A percentile compares a stretch with the other conserved stretches of the same genome.
Evolutionary conservation across 257 asterid species (phyloP).

Genomic region (Cordia subcordata): DNA sequence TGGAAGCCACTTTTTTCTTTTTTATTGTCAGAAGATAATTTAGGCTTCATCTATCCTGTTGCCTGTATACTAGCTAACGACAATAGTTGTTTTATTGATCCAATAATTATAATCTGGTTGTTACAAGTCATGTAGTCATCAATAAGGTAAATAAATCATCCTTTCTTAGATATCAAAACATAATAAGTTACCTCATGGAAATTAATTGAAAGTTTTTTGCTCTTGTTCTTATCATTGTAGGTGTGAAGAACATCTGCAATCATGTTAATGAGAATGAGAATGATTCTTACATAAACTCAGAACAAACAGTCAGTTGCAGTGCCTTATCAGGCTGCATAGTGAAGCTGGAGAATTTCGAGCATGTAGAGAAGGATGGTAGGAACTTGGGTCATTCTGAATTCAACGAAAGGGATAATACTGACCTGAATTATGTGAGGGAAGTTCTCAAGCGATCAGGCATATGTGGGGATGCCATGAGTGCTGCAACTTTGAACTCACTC

Average conservation of each 20-base stretch:
- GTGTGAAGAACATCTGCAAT: slow-evolving; percentile 18
- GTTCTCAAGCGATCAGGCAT: slow-evolving; percentile 64
- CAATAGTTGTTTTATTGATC: too few relatives aligned
- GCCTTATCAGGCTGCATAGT: background rate
- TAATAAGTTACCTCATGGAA: background rate
- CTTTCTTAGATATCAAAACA: background rate
- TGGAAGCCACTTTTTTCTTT: too few relatives aligned
- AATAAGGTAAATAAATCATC: too few relatives aligned
- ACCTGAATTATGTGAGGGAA: slow-evolving; percentile 44
- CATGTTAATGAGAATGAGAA: slow-evolving; percentile 5
- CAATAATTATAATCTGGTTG: too few relatives aligned
- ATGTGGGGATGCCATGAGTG: slow-evolving; percentile 21
- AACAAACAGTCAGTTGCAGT: background rate
- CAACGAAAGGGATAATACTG: slow-evolving; percentile 13
- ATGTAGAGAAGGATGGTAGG: too few relatives aligned
- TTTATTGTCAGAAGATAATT: too few relatives aligned
- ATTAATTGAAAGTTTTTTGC: slow-evolving; percentile 2
- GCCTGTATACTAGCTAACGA: too few relatives aligned
- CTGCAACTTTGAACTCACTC: slow-evolving; percentile 37
- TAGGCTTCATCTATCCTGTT: too few relatives aligned
- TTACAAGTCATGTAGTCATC: too few relatives aligned
- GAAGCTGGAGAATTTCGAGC: background rate
- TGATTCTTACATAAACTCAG: slow-evolving; percentile 12
- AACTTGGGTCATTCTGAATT: background rate
- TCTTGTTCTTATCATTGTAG: slow-evolving; percentile 16